Evolutionary conservation across 202 grass and related monocot species (phyloP), one percentile per base, ranked within the genome.

Genomic region (Musa balbisiana): DNA sequence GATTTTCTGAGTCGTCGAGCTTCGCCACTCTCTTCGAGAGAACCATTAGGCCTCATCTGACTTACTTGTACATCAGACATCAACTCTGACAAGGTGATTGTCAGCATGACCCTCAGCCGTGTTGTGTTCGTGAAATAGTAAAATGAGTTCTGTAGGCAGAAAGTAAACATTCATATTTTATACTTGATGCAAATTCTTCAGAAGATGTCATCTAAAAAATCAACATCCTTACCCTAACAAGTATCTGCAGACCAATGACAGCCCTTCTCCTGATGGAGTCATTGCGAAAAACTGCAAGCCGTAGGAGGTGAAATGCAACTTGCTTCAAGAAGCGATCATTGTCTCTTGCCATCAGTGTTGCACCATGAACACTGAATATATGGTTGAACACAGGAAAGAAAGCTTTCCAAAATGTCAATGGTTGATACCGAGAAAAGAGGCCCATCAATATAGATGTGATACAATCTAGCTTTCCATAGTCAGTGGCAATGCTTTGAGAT

Each of bases 301-400:
- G 84, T 77, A 98, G 56, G 73, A 98, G 87, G 85, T 98, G 95
- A 87, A 98, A 98, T 65, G 95, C 88, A 80, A 94, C 88, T 89
- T 98, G 91, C 82, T 98, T 98, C 83, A 98, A 89, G 75, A 98
- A 98, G 67, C 95, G 95, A 50, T 98, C 95, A 81, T 98, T 98
- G 79, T 98, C 95, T 82, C 95, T 94, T 84, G 89, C 85, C 95
- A 94, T 92, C 27, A 98, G 79, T 71, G 82, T 91, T 54, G 91
- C 86, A 67, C 95, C 88, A 76, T 98, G 95, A 20, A 94, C 85
- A 75, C 88, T 85, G 78, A 98, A 94, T 84, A 98, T 88, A 81
- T 84, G 87, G 67, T 94, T 89, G 16, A 90, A 76, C n/a, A 94
- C 95, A 74, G 87, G 86, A 80, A 98, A 83, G 69, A 98, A 89